phyloP scores from a whole-genome alignment of 2,329 filamentous ascomycete species.

The Trichoderma sp. region DNA sequence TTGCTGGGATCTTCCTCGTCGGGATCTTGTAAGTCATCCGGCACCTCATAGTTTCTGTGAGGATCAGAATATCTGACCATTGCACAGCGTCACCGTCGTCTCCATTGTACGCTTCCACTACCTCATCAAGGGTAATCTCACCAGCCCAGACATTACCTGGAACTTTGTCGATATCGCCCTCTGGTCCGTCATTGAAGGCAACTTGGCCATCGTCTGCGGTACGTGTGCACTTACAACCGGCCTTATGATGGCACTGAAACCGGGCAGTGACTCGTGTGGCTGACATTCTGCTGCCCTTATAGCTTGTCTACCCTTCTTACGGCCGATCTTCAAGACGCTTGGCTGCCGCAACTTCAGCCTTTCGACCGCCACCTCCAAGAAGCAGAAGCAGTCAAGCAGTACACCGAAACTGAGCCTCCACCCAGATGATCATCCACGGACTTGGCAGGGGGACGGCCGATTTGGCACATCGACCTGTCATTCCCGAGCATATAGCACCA shows the following conservation, averaged over 20 bases:
- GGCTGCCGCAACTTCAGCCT: constrained; percentile 25
- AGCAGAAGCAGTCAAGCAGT: constrained; percentile 14
- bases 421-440: constrained; percentile 7
- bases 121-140: constrained; percentile 29
- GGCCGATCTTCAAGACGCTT: constrained; percentile 24
- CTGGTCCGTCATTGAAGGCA: constrained; percentile 34
- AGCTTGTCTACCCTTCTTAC: constrained; percentile 31
- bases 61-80: neutral
- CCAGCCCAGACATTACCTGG: constrained; percentile 35
- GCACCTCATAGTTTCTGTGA: neutral
- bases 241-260: neutral
- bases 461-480: constrained; percentile 20
- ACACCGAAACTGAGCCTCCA: constrained; percentile 4
- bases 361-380: constrained; percentile 4
- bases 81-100: constrained; percentile 29
- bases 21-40: constrained; percentile 33
- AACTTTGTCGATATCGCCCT: constrained; percentile 33
- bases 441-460: constrained; percentile 23
- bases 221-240: neutral
- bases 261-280: neutral
- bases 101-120: constrained; percentile 30
- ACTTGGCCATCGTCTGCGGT: constrained; percentile 36
- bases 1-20: constrained; percentile 35
- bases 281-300: neutral
- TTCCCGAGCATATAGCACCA: constrained; percentile 18